Evolutionary conservation across 768 basidiomycete genomes (phyloP).

Genomic region (Boletellus emodensis): DNA sequence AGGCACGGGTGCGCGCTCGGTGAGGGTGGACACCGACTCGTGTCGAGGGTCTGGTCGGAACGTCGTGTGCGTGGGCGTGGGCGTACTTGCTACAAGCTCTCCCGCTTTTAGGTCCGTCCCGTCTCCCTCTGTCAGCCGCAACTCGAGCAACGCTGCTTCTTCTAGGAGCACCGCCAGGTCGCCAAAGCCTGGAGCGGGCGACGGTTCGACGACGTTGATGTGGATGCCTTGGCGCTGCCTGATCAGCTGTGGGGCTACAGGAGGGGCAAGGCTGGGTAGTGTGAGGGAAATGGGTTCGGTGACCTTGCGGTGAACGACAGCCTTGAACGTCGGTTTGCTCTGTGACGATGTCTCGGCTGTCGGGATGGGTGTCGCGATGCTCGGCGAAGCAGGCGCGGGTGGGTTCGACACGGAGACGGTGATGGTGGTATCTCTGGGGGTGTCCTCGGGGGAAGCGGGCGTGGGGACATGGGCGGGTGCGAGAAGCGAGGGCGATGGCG

Average conservation of each 20-base stretch:
- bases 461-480: not conserved
- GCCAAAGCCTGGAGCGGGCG: conserved; percentile 45
- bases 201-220: conserved; percentile 28
- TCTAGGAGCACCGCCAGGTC: conserved; percentile 54
- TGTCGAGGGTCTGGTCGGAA: conserved; percentile 23
- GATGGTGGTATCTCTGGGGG: not conserved
- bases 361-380: conserved; percentile 7
- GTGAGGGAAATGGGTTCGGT: conserved; percentile 32
- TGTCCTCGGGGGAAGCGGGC: not conserved
- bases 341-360: conserved; percentile 2
- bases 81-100: conserved; percentile 3
- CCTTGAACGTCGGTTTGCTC: conserved; percentile 39
- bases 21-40: conserved; percentile 20
- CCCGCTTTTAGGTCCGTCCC: conserved; percentile 4
- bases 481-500: conserved; percentile 2
- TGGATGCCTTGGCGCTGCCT: conserved; percentile 28
- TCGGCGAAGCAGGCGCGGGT: conserved; percentile 1
- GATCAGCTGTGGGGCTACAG: conserved; percentile 26
- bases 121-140: conserved; percentile 47
- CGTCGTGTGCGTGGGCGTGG: conserved; percentile 26
- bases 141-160: conserved; percentile 57
- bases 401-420: conserved; percentile 4
- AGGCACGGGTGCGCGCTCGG: conserved; percentile 13
- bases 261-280: conserved; percentile 11
- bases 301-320: conserved; percentile 57